phyloP scores from a whole-genome alignment of 1,284 basidiomycete genomes.

The Phenoliferia sp. region DNA sequence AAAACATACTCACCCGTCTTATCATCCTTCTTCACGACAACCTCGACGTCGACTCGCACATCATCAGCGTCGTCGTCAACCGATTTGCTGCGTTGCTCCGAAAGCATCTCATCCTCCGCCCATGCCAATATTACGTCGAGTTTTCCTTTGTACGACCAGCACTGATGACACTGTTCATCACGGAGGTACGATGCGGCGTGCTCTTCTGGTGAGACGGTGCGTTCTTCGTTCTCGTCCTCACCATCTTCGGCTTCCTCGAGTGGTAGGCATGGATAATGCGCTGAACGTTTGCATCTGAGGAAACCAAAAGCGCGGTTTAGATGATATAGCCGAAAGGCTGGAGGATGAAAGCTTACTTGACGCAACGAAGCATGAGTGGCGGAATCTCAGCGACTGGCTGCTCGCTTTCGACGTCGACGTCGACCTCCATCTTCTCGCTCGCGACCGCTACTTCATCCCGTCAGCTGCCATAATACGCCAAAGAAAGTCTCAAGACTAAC shows the following conservation, averaged over 20 bases:
- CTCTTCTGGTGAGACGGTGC: slow-evolving; percentile 11
- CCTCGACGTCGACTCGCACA: slow-evolving; percentile 8
- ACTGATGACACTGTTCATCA: slow-evolving; percentile 74
- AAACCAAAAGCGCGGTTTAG: background rate
- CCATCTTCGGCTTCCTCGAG: slow-evolving; percentile 17
- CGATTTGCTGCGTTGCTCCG: background rate
- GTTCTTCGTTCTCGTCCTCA: no score
- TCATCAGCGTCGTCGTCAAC: slow-evolving; percentile 19
- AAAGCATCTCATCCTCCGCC: slow-evolving; percentile 40
- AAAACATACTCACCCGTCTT: slow-evolving; percentile 41
- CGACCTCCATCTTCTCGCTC: background rate
- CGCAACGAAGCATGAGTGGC: slow-evolving; percentile 23
- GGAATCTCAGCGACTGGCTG: background rate
- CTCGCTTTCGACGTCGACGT: background rate
- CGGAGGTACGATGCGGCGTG: slow-evolving; percentile 28
- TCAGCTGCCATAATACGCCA: background rate
- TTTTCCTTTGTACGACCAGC: slow-evolving; percentile 62
- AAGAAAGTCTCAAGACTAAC: slow-evolving; percentile 1
- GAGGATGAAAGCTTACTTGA: slow-evolving; percentile 5
- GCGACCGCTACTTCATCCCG: background rate
- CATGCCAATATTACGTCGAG: slow-evolving; percentile 89
- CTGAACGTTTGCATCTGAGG: slow-evolving; percentile 29
- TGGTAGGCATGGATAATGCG: slow-evolving; percentile 31
- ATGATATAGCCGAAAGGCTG: background rate
- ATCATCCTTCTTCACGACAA: slow-evolving; percentile 55